Base-by-base conservation (phyloP, 1,284 basidiomycete genomes). In the Mycosarcoma mackinlayi region DNA sequence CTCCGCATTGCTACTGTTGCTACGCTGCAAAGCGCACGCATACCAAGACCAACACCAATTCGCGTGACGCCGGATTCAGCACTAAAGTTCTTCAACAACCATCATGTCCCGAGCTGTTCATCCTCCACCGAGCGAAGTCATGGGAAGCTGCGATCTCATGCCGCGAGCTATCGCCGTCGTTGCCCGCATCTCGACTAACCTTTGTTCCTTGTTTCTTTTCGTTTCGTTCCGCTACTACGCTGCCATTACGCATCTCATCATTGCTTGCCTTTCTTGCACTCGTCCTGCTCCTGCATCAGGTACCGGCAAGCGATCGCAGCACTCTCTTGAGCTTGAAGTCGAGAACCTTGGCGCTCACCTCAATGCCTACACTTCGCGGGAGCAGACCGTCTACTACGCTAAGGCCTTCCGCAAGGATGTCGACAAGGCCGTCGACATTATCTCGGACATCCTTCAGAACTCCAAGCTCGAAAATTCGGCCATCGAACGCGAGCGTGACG, bases 371-470 rank as follows among this genome's bases (percentile, higher is more conserved):
- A 99, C 95, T 18, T 97, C 94, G 39, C 89, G 95, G 73, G 95
- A 98, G 86, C 95, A 98, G 86, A 99, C 96, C 28, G 94, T 98
- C 70, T 99, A 98, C 87, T 98, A 98, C 84, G 95, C 95, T 83
- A 98, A 98, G 88, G 91, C 92, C 83, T 98, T 99, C 89, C 89
- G 91, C 84, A 92, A 95, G 87, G 96, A 98, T 84, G 92, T 98
- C 19, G 88, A 89, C 30, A 88, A 88, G 62, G 89, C 93, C 28
- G 94, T 98, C 63, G 93, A 97, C 85, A 96, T 99, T 85, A 93
- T 99, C 84, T 92, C 92, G 78, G 95, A 99, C 85, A 98, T 98
- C 80, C 88, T 98, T 47, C 94, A 97, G 85, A 96, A 95, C 86
- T 95, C 93, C 34, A 98, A 95, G 86, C 87, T 98, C 53, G 96